Conservation (phyloP, 2,329 filamentous ascomycete genomes). For the Neocatenulostroma microsporum region DNA sequence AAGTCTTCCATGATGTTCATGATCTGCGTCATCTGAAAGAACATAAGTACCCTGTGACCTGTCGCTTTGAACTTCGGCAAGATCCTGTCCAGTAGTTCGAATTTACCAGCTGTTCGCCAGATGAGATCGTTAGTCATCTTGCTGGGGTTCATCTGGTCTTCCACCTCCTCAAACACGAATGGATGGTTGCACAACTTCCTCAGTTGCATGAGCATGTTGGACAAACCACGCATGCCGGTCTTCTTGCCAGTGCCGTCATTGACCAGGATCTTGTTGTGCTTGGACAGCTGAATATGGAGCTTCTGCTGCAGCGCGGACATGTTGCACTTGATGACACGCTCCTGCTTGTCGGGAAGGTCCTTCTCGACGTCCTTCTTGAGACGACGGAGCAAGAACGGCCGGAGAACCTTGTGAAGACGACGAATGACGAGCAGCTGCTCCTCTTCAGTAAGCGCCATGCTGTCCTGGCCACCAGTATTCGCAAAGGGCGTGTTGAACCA, state of each 20-base stretch:
- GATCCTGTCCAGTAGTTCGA: constrained; percentile 86
- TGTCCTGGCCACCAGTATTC: constrained; percentile 95
- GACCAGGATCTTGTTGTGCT: constrained; percentile 87
- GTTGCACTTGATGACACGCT: constrained; percentile 98
- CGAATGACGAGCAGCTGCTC: constrained; percentile 97
- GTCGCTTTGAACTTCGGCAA: constrained; percentile 87
- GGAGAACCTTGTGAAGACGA: constrained; percentile 93
- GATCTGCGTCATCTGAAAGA: constrained; percentile 99
- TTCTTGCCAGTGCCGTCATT: constrained; percentile 95
- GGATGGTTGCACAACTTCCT: constrained; percentile 98
- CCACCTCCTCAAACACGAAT: constrained; percentile 95
- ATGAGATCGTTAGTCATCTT: constrained; percentile 84
- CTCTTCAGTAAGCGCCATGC: constrained; percentile 99
- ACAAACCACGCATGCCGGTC: constrained; percentile 85
- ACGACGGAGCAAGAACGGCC: constrained; percentile 94
- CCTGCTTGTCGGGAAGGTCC: constrained; percentile 96
- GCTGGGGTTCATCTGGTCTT: constrained; percentile 92
- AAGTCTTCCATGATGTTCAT: constrained; percentile 99
- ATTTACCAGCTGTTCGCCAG: constrained; percentile 95
- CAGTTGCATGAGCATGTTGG: constrained; percentile 99
- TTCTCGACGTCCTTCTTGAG: constrained; percentile 99
- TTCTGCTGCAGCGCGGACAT: constrained; percentile 91
- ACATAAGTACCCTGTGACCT: constrained; percentile 95
- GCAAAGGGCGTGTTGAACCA: constrained; percentile 99
- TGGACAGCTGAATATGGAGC: constrained; percentile 95